Conservation (phyloP, 1,284 basidiomycete species). For the Sanghuangporus baumii region DNA sequence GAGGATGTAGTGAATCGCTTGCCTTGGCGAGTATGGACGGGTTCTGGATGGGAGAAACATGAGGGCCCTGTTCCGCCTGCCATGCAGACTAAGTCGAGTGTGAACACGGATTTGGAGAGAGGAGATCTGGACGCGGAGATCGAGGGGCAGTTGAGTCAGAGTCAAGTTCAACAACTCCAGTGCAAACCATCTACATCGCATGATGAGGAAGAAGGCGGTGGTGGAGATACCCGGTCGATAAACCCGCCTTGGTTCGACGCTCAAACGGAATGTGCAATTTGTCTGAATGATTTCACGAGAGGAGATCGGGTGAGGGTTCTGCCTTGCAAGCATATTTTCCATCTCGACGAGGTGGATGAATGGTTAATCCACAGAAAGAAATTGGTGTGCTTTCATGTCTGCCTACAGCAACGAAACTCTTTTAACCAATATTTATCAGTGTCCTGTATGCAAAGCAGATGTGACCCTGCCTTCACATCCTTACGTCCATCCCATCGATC, state of each 20-base stretch:
- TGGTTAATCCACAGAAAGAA: slow-evolving; percentile 90
- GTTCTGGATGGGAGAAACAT: slow-evolving; percentile 71
- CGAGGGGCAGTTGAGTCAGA: not conserved
- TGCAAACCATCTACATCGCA: slow-evolving; percentile 40
- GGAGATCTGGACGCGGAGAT: slow-evolving; percentile 23
- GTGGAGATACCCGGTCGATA: slow-evolving; percentile 24
- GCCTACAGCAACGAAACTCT: not conserved
- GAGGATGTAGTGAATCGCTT: slow-evolving; percentile 69
- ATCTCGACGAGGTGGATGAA: slow-evolving; percentile 79
- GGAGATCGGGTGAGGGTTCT: slow-evolving; percentile 85
- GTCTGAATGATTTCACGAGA: slow-evolving; percentile 76
- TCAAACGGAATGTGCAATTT: slow-evolving; percentile 85
- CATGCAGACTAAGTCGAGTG: slow-evolving; percentile 23
- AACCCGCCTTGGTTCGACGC: slow-evolving; percentile 66
- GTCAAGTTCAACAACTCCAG: slow-evolving; percentile 6
- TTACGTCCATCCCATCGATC: slow-evolving; percentile 8
- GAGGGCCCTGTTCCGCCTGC: slow-evolving; percentile 36
- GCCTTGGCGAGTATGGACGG: slow-evolving; percentile 78
- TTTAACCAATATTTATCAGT: slow-evolving; percentile 40
- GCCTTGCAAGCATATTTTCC: slow-evolving; percentile 88
- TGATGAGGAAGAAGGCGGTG: slow-evolving; percentile 21
- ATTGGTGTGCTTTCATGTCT: slow-evolving; percentile 41
- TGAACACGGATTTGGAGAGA: slow-evolving; percentile 32
- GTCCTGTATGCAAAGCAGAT: slow-evolving; percentile 84
- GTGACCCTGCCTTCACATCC: slow-evolving; percentile 58